Evolutionary conservation across 352 stramenopile genomes (phyloP).

Genomic region (Phytophthora pistaciae): DNA sequence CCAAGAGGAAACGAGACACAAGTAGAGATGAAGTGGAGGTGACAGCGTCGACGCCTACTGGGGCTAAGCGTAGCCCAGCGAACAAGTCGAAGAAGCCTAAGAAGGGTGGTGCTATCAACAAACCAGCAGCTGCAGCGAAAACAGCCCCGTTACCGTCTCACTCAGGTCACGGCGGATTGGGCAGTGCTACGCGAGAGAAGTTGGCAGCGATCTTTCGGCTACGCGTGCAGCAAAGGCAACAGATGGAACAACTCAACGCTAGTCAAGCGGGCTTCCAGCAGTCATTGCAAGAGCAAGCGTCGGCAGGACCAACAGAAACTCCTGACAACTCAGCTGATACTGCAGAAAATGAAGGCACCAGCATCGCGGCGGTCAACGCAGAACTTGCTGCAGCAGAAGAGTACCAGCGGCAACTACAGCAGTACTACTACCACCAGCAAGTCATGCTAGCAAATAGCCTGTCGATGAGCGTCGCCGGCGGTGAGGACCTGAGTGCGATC

Average conservation of each 20-base stretch:
- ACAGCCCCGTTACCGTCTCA: conserved; percentile 13
- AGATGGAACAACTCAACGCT: conserved; percentile 41
- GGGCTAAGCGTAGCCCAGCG: conserved; percentile 4
- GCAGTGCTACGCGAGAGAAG: conserved; percentile 52
- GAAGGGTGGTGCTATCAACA: conserved; percentile 4
- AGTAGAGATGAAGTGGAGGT: conserved; percentile 11
- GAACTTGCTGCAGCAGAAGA: conserved; percentile 43
- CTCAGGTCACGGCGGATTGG: conserved; percentile 16
- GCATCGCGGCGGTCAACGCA: conserved; percentile 17
- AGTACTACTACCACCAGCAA: conserved; percentile 79
- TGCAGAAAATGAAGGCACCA: conserved; percentile 7
- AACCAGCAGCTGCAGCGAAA: conserved; percentile 3
- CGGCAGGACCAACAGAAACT: conserved; percentile 8
- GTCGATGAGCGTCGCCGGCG: conserved; percentile 30
- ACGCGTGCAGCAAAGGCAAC: conserved; percentile 58
- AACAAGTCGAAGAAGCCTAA: conserved; percentile 30
- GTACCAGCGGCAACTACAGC: conserved; percentile 65
- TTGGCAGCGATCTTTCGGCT: conserved; percentile 71
- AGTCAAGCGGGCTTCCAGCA: conserved; percentile 27
- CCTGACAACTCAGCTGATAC: neutral
- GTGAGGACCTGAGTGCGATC: conserved; percentile 30
- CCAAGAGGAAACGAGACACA: conserved; percentile 30
- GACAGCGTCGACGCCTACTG: neutral
- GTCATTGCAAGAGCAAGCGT: conserved; percentile 38
- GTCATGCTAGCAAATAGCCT: conserved; percentile 54